Conservation (phyloP, 1,284 basidiomycete genomes). For the Cutaneotrichosporon sp. region DNA sequence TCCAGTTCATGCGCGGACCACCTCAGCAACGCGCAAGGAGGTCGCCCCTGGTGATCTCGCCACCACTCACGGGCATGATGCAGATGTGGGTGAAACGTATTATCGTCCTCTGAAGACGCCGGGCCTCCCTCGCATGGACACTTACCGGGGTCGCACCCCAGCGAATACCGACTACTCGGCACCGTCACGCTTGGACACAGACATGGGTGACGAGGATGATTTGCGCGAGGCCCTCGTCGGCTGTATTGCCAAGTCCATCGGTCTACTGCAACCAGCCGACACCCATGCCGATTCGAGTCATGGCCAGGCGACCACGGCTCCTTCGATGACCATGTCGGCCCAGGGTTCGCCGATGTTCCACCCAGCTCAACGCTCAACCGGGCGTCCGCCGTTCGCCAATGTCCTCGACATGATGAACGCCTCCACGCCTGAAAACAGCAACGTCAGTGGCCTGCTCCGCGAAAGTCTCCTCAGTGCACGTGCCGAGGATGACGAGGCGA, state of each 20-base stretch:
- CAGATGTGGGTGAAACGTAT: conserved; percentile 32
- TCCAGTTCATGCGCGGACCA: conserved; percentile 10
- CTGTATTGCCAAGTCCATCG: conserved; percentile 95
- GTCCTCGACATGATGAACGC: conserved; percentile 63
- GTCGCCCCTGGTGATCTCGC: conserved; percentile 54
- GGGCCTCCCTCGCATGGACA: conserved; percentile 42
- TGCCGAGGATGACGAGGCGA: conserved; percentile 65
- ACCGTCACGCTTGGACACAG: conserved; percentile 5
- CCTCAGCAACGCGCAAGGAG: conserved; percentile 33
- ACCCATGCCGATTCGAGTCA: conserved; percentile 13
- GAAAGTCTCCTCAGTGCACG: conserved; percentile 61
- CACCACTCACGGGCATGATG: conserved; percentile 45
- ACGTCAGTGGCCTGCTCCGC: conserved; percentile 54
- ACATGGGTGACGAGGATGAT: conserved; percentile 54
- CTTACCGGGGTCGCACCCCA: conserved; percentile 18
- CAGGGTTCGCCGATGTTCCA: conserved; percentile 45
- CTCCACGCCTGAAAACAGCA: conserved; percentile 49
- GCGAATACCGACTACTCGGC: background rate
- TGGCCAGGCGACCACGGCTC: background rate
- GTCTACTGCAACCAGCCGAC: conserved; percentile 74
- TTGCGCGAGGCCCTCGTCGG: conserved; percentile 92
- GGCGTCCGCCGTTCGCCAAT: conserved; percentile 68
- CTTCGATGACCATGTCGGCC: conserved; percentile 39
- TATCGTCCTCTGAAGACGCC: conserved; percentile 44
- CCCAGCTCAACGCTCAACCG: conserved; percentile 44